Base-by-base conservation (phyloP, 441 rosid species). In the Adansonia grandidieri region DNA sequence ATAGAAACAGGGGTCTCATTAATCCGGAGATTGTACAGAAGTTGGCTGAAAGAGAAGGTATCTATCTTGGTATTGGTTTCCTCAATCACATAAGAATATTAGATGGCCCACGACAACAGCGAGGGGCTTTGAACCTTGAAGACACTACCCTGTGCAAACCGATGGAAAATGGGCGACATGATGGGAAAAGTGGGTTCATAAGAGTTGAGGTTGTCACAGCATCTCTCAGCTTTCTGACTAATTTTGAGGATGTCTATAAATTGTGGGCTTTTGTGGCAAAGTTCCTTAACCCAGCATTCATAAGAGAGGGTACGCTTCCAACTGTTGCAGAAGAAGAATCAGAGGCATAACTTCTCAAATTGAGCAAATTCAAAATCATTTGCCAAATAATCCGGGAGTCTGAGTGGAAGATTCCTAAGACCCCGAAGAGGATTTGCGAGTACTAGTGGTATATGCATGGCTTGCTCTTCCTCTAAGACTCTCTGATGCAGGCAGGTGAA, bases 211-310 rank as follows among this genome's bases (percentile, higher is more conserved):
- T 93, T 78, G 96, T 93, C 74, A 94, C 99, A 32, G 98, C 98
- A 71, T 96, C 99, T 61, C 93, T 96, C 0, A 91, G 98, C 78
- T 96, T 96, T 85, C 88, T 96, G 81, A 93, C 97, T 57, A 93
- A 96, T 85, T 96, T 96, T 79, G 97, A 94, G 79, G 98, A 94
- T 85, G 98, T 96, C 56, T 94, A 94, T 82, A 91, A 90, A 83
- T 79, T 96, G 76, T 96, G 98, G 99, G 91, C 85, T 60, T 96
- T 96, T 63, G 89, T 93, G 0, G 90, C 95, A 22, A 96, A 92
- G 91, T 96, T 96, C 84, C 88, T 96, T 42, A 87, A 93, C 86
- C 92, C 98, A 0, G 72, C 85, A 56, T 94, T 91, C 76, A 77
- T 89, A 75, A 84, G 86, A 76, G 97, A 93, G 81, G 94, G 92